Conservation (phyloP, 345 rosid species). For the Citrus glauca region DNA sequence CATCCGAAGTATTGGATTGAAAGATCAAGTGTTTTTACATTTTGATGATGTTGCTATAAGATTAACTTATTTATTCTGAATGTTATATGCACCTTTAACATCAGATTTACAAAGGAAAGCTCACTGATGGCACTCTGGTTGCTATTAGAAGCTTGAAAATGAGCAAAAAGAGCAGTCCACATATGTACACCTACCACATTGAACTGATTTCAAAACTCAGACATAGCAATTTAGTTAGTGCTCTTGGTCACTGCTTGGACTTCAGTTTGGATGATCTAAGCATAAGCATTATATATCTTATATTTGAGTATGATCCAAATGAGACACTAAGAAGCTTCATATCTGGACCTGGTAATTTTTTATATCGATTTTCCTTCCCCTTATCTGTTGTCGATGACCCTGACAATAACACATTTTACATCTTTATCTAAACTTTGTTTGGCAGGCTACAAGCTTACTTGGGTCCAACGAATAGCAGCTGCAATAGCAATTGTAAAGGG, state of each 20-base stretch:
- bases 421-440: too few species aligned
- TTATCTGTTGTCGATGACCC: neutral
- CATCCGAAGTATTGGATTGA: neutral
- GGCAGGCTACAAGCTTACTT: conserved; percentile 25
- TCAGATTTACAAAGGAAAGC: conserved; percentile 49
- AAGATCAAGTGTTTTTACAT: too few species aligned
- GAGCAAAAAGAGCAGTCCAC: conserved; percentile 36
- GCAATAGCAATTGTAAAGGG: conserved; percentile 49
- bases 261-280: conserved; percentile 35
- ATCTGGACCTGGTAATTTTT: conserved; percentile 24
- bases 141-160: conserved; percentile 38
- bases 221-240: conserved; percentile 49
- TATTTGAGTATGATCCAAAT: conserved; percentile 44
- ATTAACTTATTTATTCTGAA: neutral
- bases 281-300: conserved; percentile 31
- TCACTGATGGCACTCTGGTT: conserved; percentile 33
- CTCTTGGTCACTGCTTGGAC: conserved; percentile 63
- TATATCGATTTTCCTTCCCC: neutral
- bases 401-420: too few species aligned
- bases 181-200: conserved; percentile 32
- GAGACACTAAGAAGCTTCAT: conserved; percentile 41
- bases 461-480: conserved; percentile 49
- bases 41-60: neutral
- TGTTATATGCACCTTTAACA: neutral
- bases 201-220: conserved; percentile 59